These are phyloP conservation scores for Thelephora ganbajun DNA, from an alignment of 768 basidiomycete genomes.

Conservation along the genomic window DNA sequence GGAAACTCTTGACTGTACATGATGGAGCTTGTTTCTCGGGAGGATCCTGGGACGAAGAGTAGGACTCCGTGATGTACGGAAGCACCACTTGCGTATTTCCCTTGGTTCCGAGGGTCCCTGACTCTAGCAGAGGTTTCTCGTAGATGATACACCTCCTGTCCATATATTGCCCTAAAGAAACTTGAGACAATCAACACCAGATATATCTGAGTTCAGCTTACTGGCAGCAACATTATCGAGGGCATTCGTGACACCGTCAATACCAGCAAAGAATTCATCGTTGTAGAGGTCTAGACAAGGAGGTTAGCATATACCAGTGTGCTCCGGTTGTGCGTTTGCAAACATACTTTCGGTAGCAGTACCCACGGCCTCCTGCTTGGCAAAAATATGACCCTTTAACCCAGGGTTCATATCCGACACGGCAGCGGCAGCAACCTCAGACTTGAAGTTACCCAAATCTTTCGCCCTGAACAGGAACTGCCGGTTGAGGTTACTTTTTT, in stretches of 20 bases:
- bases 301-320: constrained; percentile 6
- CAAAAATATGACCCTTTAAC: constrained; percentile 69
- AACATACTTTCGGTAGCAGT: constrained; percentile 79
- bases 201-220: constrained; percentile 23
- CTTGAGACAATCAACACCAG: constrained; percentile 3
- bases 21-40: constrained; percentile 95
- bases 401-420: constrained; percentile 95
- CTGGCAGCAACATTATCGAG: constrained; percentile 94
- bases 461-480: constrained; percentile 97
- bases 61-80: constrained; percentile 90
- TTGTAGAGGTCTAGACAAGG: constrained; percentile 65
- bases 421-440: constrained; percentile 83
- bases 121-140: constrained; percentile 89
- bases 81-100: constrained; percentile 94
- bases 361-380: constrained; percentile 90
- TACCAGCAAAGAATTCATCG: constrained; percentile 71
- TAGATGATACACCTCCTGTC: constrained; percentile 96
- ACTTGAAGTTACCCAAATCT: constrained; percentile 94
- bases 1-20: constrained; percentile 98
- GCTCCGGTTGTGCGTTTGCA: background rate
- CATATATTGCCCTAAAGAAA: constrained; percentile 76
- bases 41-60: constrained; percentile 95
- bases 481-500: constrained; percentile 96
- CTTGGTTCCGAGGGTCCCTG: constrained; percentile 96
- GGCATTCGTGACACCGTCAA: constrained; percentile 95